These are phyloP conservation scores for Anisodus tanguticus DNA, from an alignment of 257 asterid species.

Conservation along the genomic window DNA sequence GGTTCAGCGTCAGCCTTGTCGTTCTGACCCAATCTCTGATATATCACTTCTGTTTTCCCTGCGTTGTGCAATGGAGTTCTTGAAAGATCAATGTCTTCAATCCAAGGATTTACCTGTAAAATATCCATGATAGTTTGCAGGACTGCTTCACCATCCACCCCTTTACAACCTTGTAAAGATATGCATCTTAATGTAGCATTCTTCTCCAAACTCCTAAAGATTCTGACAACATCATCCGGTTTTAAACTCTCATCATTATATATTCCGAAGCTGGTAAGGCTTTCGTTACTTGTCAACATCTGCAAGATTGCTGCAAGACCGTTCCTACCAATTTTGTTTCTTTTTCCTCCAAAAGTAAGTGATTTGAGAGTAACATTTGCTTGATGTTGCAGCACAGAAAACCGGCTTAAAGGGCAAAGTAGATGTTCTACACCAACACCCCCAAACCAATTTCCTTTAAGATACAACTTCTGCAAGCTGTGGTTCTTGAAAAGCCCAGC, in stretches of 20 bases:
- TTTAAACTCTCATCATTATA: constrained; percentile 65
- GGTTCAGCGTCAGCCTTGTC: constrained; percentile 57
- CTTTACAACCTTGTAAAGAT: constrained; percentile 77
- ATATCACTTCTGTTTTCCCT: constrained; percentile 64
- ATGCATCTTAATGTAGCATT: constrained; percentile 60
- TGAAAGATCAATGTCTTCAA: constrained; percentile 69
- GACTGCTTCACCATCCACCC: constrained; percentile 74
- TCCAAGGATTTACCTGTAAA: constrained; percentile 84
- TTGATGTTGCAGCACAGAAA: constrained; percentile 71
- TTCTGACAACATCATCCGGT: constrained; percentile 52
- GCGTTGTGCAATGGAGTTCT: constrained; percentile 68
- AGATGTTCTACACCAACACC: constrained; percentile 79
- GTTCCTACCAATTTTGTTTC: constrained; percentile 68
- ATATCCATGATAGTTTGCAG: constrained; percentile 61
- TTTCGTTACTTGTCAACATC: constrained; percentile 69
- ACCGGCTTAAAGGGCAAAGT: constrained; percentile 82
- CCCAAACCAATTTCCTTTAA: constrained; percentile 67
- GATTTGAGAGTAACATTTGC: constrained; percentile 67
- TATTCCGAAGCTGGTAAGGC: constrained; percentile 59
- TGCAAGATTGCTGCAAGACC: constrained; percentile 67
- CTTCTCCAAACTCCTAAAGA: constrained; percentile 71
- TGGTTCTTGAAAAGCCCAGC: constrained; percentile 82
- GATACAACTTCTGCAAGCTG: constrained; percentile 59
- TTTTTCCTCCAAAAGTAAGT: constrained; percentile 67
- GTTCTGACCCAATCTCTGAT: constrained; percentile 61